Base-by-base conservation (phyloP, 352 stramenopile species). In the Phytophthora palmivora region DNA sequence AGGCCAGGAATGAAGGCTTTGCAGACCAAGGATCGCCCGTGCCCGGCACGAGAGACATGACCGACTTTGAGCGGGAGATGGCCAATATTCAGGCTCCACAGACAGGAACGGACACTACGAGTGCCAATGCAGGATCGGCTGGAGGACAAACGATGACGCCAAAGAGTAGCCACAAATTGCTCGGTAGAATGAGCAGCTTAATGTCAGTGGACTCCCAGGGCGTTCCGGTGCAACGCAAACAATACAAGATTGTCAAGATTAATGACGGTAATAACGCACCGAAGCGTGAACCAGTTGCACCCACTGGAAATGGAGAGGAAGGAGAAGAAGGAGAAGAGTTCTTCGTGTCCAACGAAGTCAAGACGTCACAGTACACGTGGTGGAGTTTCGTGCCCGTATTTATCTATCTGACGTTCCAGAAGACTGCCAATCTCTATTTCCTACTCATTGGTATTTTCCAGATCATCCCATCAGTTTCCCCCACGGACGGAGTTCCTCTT, bases 341-440 rank as follows among this genome's bases (percentile, higher is more conserved):
- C 24, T 94, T 91, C 33, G 67, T 79, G 8, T 85, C 78, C 2
- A 95, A 95, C 67, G 85, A 92, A 57, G 80, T 96, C 51, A 87
- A 80, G 57, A 96, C 88, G 37, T 92, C 84, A 14, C 77, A 96
- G 72, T 96, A 95, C 64, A 94, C 87, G 57, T 94, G 84, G 85
- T 96, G 87, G 87, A 94, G 78, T 58, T 95, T 96, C 59, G 73
- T 92, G 19, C 88, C 88, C 0, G 84, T 96, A 37, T 96, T 96
- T 43, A 59, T 96, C 16, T 95, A 92, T 44, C 51, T 92, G 32
- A 93, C 84, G 32, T 96, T 96, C 70, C 81, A 91, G 67, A 95
- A 95, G 74, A 94, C 84, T 0, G 88, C 88, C 21, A 95, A 96
- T 58, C 43, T 96, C 54, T 96, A 96, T 61, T 96, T 96, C 53